A percentile compares a stretch with the other conserved stretches of the same genome.
These are phyloP conservation scores for Fragaria ananassa DNA, from an alignment of 306 rosid species.

Conservation along the genomic window DNA sequence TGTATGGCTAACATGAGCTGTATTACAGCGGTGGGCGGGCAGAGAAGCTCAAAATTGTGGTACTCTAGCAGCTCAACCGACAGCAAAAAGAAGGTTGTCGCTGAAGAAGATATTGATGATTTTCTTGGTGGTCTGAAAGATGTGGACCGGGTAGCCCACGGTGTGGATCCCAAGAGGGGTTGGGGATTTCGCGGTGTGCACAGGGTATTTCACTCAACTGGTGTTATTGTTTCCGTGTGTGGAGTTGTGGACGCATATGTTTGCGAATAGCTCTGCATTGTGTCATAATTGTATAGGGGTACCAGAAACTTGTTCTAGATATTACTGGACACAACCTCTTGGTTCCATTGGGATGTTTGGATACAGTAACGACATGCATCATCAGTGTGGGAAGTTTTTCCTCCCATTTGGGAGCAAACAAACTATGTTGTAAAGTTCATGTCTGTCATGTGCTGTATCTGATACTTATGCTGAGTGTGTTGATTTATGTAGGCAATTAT, in stretches of 20 bases:
- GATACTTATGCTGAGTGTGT: background rate
- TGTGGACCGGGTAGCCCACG: conserved; percentile 47
- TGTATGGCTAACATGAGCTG: conserved; percentile 23
- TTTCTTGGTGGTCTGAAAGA: conserved; percentile 43
- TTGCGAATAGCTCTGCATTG: background rate
- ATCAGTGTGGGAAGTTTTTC: background rate
- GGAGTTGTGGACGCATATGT: no score
- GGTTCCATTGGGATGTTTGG: background rate
- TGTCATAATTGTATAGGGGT: background rate
- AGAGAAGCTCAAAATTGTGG: conserved; percentile 39
- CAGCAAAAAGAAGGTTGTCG: conserved; percentile 11
- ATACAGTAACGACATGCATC: background rate
- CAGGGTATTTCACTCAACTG: conserved; percentile 51
- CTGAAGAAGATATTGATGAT: conserved; percentile 41
- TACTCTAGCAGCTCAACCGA: conserved; percentile 41
- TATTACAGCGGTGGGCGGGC: conserved; percentile 35
- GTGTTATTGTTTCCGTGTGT: background rate
- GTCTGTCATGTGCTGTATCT: background rate
- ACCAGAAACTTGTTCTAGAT: background rate
- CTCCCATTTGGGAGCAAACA: background rate
- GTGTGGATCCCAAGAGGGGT: conserved; percentile 85
- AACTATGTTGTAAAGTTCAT: background rate
- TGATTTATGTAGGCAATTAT: conserved; percentile 65
- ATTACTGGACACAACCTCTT: background rate
- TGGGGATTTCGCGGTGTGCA: conserved; percentile 97